A percentile compares a stretch with the other conserved stretches of the same genome.
These are phyloP conservation scores for Helianthus tuberosus DNA, from an alignment of 129 eudicot genomes.

Conservation along the genomic window DNA sequence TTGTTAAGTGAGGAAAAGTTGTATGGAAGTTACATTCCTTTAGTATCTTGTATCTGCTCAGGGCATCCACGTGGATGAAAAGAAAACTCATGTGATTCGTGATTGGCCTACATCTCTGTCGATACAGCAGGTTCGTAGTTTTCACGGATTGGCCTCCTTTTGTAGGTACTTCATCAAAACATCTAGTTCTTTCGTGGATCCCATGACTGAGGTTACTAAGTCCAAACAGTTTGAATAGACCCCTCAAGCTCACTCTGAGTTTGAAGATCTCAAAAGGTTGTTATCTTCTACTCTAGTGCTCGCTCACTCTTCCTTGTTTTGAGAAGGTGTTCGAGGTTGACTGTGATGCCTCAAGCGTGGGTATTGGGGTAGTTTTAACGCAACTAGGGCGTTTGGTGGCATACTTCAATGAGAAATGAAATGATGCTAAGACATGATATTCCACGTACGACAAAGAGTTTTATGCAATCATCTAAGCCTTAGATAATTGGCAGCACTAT, in stretches of 20 bases:
- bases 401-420: background rate
- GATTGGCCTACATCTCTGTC: background rate
- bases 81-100: background rate
- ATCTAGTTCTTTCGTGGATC: conserved; percentile 15
- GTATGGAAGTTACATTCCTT: conserved; percentile 8
- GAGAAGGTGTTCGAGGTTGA: conserved; percentile 4
- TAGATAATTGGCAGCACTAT: background rate
- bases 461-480: background rate
- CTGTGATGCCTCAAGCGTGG: background rate
- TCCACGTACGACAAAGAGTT: conserved; percentile 12
- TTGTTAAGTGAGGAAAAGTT: background rate
- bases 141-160: conserved; percentile 5
- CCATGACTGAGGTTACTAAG: conserved; percentile 3
- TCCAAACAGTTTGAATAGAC: background rate
- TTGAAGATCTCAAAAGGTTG: background rate
- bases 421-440: background rate
- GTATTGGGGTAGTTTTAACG: background rate
- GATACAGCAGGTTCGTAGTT: background rate
- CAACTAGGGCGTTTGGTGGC: background rate
- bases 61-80: conserved; percentile 8
- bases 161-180: background rate
- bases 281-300: background rate
- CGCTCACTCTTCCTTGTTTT: background rate
- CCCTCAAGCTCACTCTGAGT: background rate
- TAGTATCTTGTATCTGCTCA: background rate